Evolutionary conservation across 1,284 basidiomycete genomes (phyloP).

Genomic region (Ustilago xerochloae): DNA sequence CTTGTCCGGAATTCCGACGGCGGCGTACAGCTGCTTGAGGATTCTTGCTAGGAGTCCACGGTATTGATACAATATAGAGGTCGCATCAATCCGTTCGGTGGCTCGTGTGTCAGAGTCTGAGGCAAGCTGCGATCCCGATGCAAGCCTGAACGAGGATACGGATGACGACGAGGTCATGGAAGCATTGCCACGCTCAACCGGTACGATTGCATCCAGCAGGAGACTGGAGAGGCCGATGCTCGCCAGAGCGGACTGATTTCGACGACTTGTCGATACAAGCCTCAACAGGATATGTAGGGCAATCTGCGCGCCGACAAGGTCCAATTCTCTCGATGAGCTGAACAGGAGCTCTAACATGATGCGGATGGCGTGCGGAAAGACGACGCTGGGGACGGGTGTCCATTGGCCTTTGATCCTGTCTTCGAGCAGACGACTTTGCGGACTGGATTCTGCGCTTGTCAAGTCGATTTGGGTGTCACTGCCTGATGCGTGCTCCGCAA

Average conservation of each 20-base stretch:
- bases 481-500: slow-evolving; percentile 1
- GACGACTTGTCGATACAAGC: slow-evolving; percentile 15
- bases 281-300: slow-evolving; percentile 15
- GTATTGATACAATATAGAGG: background rate
- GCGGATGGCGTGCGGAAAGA: slow-evolving; percentile 19
- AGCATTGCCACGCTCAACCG: background rate
- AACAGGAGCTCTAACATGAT: slow-evolving; percentile 20
- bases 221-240: slow-evolving; percentile 16
- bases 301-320: slow-evolving; percentile 1
- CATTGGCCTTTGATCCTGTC: slow-evolving; percentile 22
- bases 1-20: slow-evolving; percentile 41
- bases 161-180: background rate
- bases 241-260: slow-evolving; percentile 25
- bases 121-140: background rate
- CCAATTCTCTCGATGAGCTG: background rate
- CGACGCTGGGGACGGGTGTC: slow-evolving; percentile 17
- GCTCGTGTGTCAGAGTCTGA: background rate
- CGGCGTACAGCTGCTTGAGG: slow-evolving; percentile 19
- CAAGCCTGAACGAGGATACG: background rate
- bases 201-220: slow-evolving; percentile 18
- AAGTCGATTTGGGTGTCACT: background rate
- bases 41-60: slow-evolving; percentile 16
- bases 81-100: background rate
- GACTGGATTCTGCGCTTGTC: background rate
- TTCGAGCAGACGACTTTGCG: background rate